These are phyloP conservation scores for Leccinum obscurum DNA, from an alignment of 768 basidiomycete species.

Conservation along the genomic window DNA sequence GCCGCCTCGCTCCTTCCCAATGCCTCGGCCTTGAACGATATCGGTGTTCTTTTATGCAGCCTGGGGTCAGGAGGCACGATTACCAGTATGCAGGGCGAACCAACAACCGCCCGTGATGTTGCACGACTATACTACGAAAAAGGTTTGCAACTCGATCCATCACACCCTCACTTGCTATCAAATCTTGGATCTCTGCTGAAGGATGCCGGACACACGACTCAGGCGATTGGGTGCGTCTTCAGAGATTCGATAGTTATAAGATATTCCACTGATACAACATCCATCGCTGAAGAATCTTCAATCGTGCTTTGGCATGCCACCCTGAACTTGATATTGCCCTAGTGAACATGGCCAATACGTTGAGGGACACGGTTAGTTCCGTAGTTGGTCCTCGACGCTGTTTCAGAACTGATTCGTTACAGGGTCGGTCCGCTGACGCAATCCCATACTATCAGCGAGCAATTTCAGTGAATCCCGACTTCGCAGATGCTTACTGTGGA, in stretches of 20 bases:
- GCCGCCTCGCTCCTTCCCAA: constrained; percentile 45
- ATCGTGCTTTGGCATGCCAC: constrained; percentile 39
- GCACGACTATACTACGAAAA: constrained; percentile 46
- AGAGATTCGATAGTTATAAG: background rate
- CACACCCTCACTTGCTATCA: constrained; percentile 50
- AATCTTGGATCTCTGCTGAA: constrained; percentile 53
- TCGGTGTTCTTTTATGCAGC: constrained; percentile 47
- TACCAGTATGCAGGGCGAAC: constrained; percentile 19
- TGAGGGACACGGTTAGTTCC: constrained; percentile 45
- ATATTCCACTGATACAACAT: constrained; percentile 5
- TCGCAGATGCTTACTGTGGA: constrained; percentile 50
- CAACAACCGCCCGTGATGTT: constrained; percentile 34
- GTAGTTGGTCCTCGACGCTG: background rate
- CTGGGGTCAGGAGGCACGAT: constrained; percentile 27
- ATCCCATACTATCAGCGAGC: constrained; percentile 48
- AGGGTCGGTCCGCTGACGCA: constrained; percentile 45
- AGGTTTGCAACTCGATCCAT: constrained; percentile 44
- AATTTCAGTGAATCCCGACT: constrained; percentile 40
- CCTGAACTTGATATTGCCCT: constrained; percentile 52
- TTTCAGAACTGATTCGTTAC: background rate
- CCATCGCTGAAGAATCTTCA: constrained; percentile 36
- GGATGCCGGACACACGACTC: constrained; percentile 42
- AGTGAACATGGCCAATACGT: constrained; percentile 51
- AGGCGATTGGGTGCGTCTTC: constrained; percentile 42
- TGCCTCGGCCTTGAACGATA: constrained; percentile 49